A percentile compares a stretch with the other conserved stretches of the same genome.
phyloP scores from a whole-genome alignment of 306 rosid genomes.

The Sophora flavescens region DNA sequence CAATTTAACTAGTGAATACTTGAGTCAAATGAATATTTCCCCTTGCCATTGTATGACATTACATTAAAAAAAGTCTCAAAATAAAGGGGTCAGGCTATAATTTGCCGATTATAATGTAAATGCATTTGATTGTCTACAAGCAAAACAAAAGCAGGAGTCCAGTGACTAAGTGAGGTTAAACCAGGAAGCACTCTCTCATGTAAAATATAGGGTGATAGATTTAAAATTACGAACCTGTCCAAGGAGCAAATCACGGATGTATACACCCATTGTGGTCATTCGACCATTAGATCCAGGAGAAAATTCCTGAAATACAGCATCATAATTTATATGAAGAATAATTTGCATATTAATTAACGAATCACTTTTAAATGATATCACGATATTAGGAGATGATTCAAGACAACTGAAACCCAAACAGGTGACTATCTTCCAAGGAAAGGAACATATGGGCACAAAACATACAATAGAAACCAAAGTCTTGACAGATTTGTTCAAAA shows the following conservation, averaged over 20 bases:
- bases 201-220: slow-evolving; percentile 1
- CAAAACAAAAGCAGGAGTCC: slow-evolving; percentile 13
- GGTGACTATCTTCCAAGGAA: background rate
- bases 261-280: slow-evolving; percentile 95
- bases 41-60: slow-evolving; percentile 40
- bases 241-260: slow-evolving; percentile 95
- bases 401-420: slow-evolving; percentile 35
- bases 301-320: slow-evolving; percentile 76
- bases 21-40: slow-evolving; percentile 47
- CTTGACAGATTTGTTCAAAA: slow-evolving; percentile 6
- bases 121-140: slow-evolving; percentile 48
- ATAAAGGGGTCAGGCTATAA: slow-evolving; percentile 36
- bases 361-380: slow-evolving; percentile 19
- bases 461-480: slow-evolving; percentile 25
- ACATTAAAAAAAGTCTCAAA: slow-evolving; percentile 43
- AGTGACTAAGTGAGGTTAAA: slow-evolving; percentile 28
- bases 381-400: slow-evolving; percentile 1
- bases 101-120: slow-evolving; percentile 37
- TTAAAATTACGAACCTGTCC: slow-evolving; percentile 82
- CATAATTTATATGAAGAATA: slow-evolving; percentile 32
- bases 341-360: slow-evolving; percentile 7
- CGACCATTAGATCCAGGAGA: slow-evolving; percentile 98
- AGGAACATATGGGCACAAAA: slow-evolving; percentile 2
- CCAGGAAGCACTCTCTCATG: slow-evolving; percentile 24
- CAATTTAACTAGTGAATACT: slow-evolving; percentile 56